Base-by-base conservation (phyloP, 352 stramenopile genomes). In the Phytopythium chamaehyphon region DNA sequence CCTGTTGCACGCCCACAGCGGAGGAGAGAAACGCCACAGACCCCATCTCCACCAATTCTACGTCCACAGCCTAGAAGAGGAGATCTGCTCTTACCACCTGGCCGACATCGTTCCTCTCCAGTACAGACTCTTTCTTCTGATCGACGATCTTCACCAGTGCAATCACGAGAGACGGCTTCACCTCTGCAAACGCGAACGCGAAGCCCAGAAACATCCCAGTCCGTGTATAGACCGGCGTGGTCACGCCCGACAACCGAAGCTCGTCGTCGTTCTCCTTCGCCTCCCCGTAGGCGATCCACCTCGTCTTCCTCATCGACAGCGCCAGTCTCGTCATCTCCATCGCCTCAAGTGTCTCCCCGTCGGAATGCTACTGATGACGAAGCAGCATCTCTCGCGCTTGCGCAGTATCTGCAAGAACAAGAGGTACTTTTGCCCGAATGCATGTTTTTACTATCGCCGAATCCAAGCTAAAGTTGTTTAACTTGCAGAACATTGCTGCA, bases 391-490 rank as follows among this genome's bases (percentile, higher is more conserved):
- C 36, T 89, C n/a, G 78, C 75, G 5, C 44, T 87, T 16, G 76
- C 78, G 0, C 71, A 69, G 31, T 90, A 86, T 51, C 59, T 90
- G 14, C 78, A 90, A 36, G 69, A 87, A 26, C 63, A 90, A 73
- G 78, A 90, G 73, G 78, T 87, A 54, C 10, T 3, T 9, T 33
- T 9, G 3, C 22, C 8, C 12, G 24, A 39, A 21, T 49, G 3
- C 33, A 11, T 38, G 23, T 15, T 16, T n/a, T n/a, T n/a, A n/a
- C n/a, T n/a, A n/a, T n/a, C n/a, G n/a, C n/a, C n/a, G n/a, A n/a
- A n/a, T n/a, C n/a, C 3, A 2, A 2, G 38, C 6, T 16, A 19
- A 21, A 5, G 38, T 21, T 22, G 18, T 47, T 11, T 0, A 33
- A 33, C 28, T 40, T 52, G 38, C 49, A 89, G 78, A 89, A 89